Evolutionary conservation across 495 filamentous ascomycete genomes (phyloP).

Genomic region (Aspergillus campestris): DNA sequence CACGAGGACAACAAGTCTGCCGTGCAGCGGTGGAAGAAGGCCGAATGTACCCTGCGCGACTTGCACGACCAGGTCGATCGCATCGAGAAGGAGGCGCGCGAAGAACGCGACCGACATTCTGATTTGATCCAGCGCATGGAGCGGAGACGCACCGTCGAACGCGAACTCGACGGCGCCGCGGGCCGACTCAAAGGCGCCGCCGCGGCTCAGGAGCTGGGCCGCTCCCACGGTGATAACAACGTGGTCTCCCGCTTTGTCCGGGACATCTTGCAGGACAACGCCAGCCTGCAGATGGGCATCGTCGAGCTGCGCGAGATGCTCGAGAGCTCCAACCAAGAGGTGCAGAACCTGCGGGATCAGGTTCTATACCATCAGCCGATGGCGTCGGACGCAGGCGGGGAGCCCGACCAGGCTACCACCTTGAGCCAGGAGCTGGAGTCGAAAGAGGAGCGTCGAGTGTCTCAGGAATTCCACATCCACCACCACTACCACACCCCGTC

Average conservation of each 20-base stretch:
- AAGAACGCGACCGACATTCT: constrained; percentile 74
- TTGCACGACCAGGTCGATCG: constrained; percentile 81
- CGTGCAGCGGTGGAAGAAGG: constrained; percentile 71
- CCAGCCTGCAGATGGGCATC: constrained; percentile 81
- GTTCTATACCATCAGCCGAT: constrained; percentile 71
- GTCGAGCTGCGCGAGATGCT: constrained; percentile 88
- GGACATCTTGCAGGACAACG: constrained; percentile 92
- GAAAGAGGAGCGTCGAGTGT: constrained; percentile 41
- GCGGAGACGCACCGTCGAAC: constrained; percentile 61
- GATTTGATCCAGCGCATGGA: constrained; percentile 78
- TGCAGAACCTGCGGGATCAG: constrained; percentile 77
- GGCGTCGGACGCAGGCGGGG: constrained; percentile 27
- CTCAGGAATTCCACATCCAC: constrained; percentile 80
- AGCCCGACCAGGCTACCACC: constrained; percentile 29
- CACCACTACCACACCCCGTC: constrained; percentile 78
- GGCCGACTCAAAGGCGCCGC: constrained; percentile 72
- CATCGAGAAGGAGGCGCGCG: constrained; percentile 75
- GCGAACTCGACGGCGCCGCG: constrained; percentile 66
- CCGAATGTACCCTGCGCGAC: constrained; percentile 62
- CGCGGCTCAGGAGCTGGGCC: constrained; percentile 51
- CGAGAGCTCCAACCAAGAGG: constrained; percentile 86
- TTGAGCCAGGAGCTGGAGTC: constrained; percentile 62
- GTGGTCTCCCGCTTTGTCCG: constrained; percentile 91
- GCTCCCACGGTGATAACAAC: constrained; percentile 44
- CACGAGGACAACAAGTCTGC: constrained; percentile 67